Percentiles rank a stretch among this genome's conserved stretches.
Conservation (phyloP, 2,329 filamentous ascomycete species). For the Diplocarpon mali region DNA sequence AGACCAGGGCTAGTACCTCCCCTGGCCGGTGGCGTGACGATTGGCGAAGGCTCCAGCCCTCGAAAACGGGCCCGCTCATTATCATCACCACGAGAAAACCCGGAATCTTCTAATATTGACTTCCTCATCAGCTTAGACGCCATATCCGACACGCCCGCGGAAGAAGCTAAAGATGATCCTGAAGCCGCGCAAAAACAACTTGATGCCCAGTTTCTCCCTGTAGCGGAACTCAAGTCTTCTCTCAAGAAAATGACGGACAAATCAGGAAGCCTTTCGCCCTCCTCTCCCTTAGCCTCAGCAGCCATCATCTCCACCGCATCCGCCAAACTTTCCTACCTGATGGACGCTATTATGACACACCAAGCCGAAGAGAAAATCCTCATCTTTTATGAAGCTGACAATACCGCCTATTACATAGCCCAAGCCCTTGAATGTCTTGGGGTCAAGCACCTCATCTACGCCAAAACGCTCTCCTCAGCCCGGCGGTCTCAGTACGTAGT, state of each 20-base stretch:
- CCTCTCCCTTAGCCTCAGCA: constrained; percentile 26
- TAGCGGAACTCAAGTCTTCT: constrained; percentile 12
- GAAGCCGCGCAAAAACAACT: background rate
- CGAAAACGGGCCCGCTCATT: background rate
- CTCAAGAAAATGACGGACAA: constrained; percentile 18
- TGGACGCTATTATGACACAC: constrained; percentile 59
- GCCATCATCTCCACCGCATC: constrained; percentile 66
- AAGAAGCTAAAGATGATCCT: background rate
- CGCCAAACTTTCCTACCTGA: constrained; percentile 75
- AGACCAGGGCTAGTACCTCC: constrained; percentile 4
- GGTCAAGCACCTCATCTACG: constrained; percentile 55
- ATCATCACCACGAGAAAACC: no score
- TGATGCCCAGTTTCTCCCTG: background rate
- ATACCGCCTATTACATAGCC: constrained; percentile 76
- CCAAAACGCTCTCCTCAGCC: constrained; percentile 47
- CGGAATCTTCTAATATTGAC: no score
- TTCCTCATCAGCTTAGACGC: no score
- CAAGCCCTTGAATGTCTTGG: constrained; percentile 67
- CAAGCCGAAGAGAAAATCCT: constrained; percentile 73
- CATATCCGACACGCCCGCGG: background rate
- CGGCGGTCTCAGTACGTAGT: constrained; percentile 65
- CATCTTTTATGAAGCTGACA: constrained; percentile 84
- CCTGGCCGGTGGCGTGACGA: constrained; percentile 18
- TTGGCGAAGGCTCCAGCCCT: constrained; percentile 12
- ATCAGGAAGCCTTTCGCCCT: constrained; percentile 9